Evolutionary conservation across 176 grass and related monocot genomes (phyloP), one percentile per base, ranked within the genome.

Genomic region (Avena eriantha): DNA sequence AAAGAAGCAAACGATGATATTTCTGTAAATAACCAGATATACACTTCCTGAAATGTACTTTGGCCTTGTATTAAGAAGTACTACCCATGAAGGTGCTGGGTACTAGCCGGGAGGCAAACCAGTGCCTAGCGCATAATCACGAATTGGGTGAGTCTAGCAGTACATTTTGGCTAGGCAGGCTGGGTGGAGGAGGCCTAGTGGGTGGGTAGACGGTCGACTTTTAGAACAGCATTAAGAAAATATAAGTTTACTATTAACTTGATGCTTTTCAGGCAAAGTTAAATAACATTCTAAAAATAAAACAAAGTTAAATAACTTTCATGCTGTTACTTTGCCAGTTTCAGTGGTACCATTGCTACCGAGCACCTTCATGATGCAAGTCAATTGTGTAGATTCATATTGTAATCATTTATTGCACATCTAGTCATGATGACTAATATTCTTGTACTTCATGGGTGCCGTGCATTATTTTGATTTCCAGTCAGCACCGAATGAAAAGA

Each of bases 401-500:
- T 9, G 15, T 84, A n/a, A 67, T 36, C 41, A 77, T 86, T 48
- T 77, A 82, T 69, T 81, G 31, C 43, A 39, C 69, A 81, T 84
- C n/a, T 61, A 61, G 69, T 63, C 69, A 53, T 69, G 73, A 73
- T 68, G 61, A 75, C 84, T 88, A 22, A 80, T 33, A 84, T 84
- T 84, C 69, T 22, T 76, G 41, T 81, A 63, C 29, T 81, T 84
- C 59, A 33, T 84, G 68, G 80, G 0, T 57, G 86, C 79, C 9
- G 41, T 59, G 71, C 57, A 57, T 87, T 58, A 35, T 73, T 90
- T 90, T 84, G 35, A 80, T 84, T 65, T 76, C 51, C 26, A 8
- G 10, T 13, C 45, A 23, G 47, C 24, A 66, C 48, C 24, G 22
- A 85, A 81, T 82, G 64, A 51, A 87, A 80, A 72, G 58, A 60